A percentile compares a stretch with the other conserved stretches of the same genome.
These are phyloP conservation scores for Gracilaria gracilis DNA, from an alignment of 23 red algal species.

Conservation along the genomic window DNA sequence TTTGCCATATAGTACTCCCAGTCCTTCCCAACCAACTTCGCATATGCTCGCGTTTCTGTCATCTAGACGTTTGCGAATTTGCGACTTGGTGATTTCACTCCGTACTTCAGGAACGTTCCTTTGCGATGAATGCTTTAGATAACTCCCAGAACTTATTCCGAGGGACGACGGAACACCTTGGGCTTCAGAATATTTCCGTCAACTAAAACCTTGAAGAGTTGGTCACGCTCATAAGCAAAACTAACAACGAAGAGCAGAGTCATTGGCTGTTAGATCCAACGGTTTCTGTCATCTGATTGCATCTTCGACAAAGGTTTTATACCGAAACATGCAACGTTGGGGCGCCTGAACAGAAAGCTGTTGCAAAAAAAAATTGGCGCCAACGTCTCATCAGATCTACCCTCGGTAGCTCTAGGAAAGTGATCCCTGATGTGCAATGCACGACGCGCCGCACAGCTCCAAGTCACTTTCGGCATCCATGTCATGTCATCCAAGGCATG, in stretches of 20 bases:
- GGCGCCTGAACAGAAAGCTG: no score
- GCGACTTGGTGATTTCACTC: neutral
- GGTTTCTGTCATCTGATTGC: neutral
- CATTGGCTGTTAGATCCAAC: no score
- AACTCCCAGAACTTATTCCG: neutral
- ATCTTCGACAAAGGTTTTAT: neutral
- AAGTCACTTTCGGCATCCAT: no score
- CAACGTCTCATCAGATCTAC: no score
- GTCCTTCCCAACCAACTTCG: slow-evolving; percentile 53
- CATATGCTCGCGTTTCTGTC: slow-evolving; percentile 64
- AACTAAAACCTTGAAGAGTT: neutral
- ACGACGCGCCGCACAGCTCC: no score
- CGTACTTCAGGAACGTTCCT: neutral
- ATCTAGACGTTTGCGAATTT: neutral
- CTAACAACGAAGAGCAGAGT: neutral
- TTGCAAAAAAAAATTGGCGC: no score
- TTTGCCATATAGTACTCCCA: slow-evolving; percentile 73
- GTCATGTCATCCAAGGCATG: no score
- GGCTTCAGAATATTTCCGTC: neutral
- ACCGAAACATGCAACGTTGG: neutral
- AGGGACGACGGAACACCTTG: neutral
- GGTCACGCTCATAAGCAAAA: neutral
- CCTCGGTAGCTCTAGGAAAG: no score
- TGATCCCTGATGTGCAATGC: no score
- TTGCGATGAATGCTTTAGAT: neutral